Conservation (phyloP, 805 yeast species). For the Pichia rugopelliculosa region DNA sequence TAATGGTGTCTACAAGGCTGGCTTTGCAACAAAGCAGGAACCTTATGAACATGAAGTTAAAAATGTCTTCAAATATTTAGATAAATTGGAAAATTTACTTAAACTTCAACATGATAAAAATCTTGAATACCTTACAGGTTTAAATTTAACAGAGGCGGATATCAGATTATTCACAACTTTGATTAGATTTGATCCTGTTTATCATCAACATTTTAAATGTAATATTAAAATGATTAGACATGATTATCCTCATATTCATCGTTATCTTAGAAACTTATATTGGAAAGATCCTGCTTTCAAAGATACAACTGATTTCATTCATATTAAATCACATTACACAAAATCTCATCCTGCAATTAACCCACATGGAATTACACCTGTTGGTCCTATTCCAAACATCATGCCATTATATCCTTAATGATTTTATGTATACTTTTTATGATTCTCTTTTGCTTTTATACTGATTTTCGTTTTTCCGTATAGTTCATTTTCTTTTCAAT, state of each 20-base stretch:
- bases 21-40: conserved; percentile 80
- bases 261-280: conserved; percentile 77
- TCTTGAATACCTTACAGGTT: conserved; percentile 46
- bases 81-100: conserved; percentile 59
- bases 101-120: conserved; percentile 33
- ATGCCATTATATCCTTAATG: conserved; percentile 32
- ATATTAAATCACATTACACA: conserved; percentile 87
- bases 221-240: conserved; percentile 72
- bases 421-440: neutral
- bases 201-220: conserved; percentile 93
- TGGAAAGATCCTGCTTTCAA: conserved; percentile 66
- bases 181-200: conserved; percentile 85
- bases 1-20: conserved; percentile 90
- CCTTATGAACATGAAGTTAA: conserved; percentile 66
- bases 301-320: conserved; percentile 78
- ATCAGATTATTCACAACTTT: conserved; percentile 81
- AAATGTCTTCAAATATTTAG: conserved; percentile 58
- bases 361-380: conserved; percentile 76
- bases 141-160: conserved; percentile 81
- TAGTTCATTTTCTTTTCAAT: neutral
- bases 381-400: conserved; percentile 82
- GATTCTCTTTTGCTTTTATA: no score
- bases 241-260: conserved; percentile 70
- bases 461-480: no score
- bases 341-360: conserved; percentile 76